Percentiles rank a stretch among this genome's conserved stretches.
These are phyloP conservation scores for Acer campestre DNA, from an alignment of 345 rosid genomes.

Conservation along the genomic window DNA sequence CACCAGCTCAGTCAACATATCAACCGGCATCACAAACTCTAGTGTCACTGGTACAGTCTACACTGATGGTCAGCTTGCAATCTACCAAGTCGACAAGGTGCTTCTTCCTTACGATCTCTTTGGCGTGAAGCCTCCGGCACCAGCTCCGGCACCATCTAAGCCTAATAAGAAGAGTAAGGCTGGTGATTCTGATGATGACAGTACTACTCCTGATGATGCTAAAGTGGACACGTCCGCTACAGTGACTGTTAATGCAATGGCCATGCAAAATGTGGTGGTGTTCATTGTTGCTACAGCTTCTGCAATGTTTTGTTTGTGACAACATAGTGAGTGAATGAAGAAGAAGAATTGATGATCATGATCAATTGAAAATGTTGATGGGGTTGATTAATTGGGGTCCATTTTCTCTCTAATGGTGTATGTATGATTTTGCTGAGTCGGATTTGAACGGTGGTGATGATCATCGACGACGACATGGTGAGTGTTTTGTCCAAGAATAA, in stretches of 20 bases:
- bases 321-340: background rate
- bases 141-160: conserved; percentile 44
- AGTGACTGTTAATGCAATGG: background rate
- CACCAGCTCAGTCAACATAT: conserved; percentile 39
- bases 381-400: too few relatives aligned
- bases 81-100: conserved; percentile 50
- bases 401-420: background rate
- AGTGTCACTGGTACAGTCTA: conserved; percentile 34
- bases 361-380: too few relatives aligned
- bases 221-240: conserved; percentile 29
- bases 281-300: conserved; percentile 16
- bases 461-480: conserved; percentile 12
- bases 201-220: conserved; percentile 14
- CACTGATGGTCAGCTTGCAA: conserved; percentile 43
- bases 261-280: background rate
- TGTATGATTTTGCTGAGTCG: conserved; percentile 14
- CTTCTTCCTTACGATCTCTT: conserved; percentile 47
- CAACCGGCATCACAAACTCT: conserved; percentile 49
- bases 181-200: conserved; percentile 21
- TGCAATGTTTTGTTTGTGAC: conserved; percentile 19
- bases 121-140: conserved; percentile 47
- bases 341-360: background rate
- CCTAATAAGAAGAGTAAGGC: conserved; percentile 31
- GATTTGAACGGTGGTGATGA: conserved; percentile 8
- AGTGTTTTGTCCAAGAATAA: conserved; percentile 9